Percentiles rank a stretch among this genome's conserved stretches.
Conservation (phyloP, 2,329 filamentous ascomycete genomes). For the Sporothrix globosa region DNA sequence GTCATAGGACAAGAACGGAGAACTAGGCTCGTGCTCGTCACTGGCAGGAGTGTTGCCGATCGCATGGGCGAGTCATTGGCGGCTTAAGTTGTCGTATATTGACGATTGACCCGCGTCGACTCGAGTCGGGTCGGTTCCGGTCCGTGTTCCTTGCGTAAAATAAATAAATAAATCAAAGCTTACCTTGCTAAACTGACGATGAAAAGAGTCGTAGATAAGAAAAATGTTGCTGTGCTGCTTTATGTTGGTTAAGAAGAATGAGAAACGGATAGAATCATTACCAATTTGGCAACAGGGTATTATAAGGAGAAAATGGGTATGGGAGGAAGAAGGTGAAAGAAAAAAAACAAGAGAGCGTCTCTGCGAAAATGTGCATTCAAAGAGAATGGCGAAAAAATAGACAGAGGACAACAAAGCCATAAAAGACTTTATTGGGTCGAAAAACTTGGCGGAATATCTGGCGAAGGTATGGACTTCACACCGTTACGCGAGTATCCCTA, state of each 20-base stretch:
- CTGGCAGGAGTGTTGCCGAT: not conserved
- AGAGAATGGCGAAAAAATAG: not conserved
- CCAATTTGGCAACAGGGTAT: conserved; percentile 17
- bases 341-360: not conserved
- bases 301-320: not conserved
- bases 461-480: not conserved
- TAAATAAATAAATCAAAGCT: not conserved
- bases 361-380: not conserved
- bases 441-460: not conserved
- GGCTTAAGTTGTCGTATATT: not conserved
- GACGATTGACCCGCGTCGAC: not conserved
- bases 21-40: not conserved
- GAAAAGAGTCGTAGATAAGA: not conserved
- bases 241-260: conserved; percentile 10
- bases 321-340: not conserved
- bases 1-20: not conserved
- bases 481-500: not conserved
- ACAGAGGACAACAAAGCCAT: not conserved
- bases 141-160: not conserved
- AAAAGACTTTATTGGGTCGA: not conserved
- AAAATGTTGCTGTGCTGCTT: conserved; percentile 2
- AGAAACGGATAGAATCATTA: not conserved
- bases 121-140: not conserved
- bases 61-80: not conserved
- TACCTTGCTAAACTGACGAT: not conserved